Evolutionary conservation across 2,329 filamentous ascomycete species (phyloP).

Genomic region (Colletotrichum costaricense): DNA sequence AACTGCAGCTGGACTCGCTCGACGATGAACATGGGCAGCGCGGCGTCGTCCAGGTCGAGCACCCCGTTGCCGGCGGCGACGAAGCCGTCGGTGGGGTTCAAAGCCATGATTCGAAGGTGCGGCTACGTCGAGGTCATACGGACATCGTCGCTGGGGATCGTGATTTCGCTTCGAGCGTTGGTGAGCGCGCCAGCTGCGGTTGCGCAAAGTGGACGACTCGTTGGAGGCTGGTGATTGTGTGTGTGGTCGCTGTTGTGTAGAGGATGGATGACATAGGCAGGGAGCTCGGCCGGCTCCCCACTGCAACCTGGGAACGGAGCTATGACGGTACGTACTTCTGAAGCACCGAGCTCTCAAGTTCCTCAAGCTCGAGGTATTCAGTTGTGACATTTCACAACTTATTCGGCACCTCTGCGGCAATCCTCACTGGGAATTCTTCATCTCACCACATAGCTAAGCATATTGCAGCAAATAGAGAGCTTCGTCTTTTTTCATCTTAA

Average conservation of each 20-base stretch:
- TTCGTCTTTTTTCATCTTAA: background rate
- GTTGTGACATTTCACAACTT: background rate
- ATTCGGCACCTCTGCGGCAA: background rate
- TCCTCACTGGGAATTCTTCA: background rate
- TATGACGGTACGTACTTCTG: slow-evolving; percentile 23
- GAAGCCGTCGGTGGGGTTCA: slow-evolving; percentile 79
- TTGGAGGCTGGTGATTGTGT: slow-evolving; percentile 19
- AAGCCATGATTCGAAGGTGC: slow-evolving; percentile 65
- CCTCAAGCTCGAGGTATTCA: background rate
- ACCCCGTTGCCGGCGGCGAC: slow-evolving; percentile 73
- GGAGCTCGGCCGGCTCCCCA: slow-evolving; percentile 18
- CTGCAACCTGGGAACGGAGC: background rate
- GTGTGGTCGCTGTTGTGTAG: slow-evolving; percentile 22
- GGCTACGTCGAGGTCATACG: slow-evolving; percentile 18
- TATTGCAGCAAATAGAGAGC: background rate
- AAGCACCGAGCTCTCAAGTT: background rate
- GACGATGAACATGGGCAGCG: slow-evolving; percentile 92
- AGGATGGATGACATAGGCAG: slow-evolving; percentile 35
- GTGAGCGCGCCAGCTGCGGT: slow-evolving; percentile 6
- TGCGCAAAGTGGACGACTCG: slow-evolving; percentile 26
- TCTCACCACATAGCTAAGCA: background rate
- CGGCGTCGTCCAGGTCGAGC: slow-evolving; percentile 66
- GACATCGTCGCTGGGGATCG: slow-evolving; percentile 21
- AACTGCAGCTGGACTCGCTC: slow-evolving; percentile 94
- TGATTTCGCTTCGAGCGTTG: slow-evolving; percentile 11